A percentile compares a stretch with the other conserved stretches of the same genome.
Conservation (phyloP, 2,329 filamentous ascomycete species). For the Neopestalotiopsis rosae region DNA sequence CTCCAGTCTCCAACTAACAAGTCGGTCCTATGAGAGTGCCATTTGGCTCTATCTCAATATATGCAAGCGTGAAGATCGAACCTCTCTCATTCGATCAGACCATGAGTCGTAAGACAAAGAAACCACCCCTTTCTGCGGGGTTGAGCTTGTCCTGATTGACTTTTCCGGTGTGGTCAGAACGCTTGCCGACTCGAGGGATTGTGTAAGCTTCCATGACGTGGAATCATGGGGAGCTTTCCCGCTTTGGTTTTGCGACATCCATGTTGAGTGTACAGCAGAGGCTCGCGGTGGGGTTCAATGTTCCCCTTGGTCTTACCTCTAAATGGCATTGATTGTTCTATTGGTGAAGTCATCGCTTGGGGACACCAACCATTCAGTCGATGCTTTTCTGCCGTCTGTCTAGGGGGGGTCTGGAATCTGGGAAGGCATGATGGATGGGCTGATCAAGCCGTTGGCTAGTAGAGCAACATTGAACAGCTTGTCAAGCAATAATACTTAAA, state of each 20-base stretch:
- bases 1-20: background rate
- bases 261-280: slow-evolving; percentile 8
- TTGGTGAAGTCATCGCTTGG: slow-evolving; percentile 19
- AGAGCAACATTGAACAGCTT: background rate
- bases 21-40: background rate
- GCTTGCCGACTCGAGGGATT: background rate
- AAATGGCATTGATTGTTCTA: slow-evolving; percentile 8
- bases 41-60: background rate
- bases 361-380: background rate
- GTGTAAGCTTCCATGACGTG: slow-evolving; percentile 27
- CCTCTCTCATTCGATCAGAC: background rate
- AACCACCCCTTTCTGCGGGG: slow-evolving; percentile 29
- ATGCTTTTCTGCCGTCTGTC: background rate
- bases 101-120: background rate
- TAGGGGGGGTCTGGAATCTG: background rate
- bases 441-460: slow-evolving; percentile 1
- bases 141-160: slow-evolving; percentile 21
- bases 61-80: background rate
- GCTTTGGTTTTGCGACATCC: background rate
- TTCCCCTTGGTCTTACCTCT: background rate
- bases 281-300: background rate
- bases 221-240: background rate
- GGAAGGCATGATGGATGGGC: background rate
- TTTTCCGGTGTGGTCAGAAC: slow-evolving; percentile 20
- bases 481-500: background rate